Conservation (phyloP, 768 basidiomycete genomes). For the Tulasnella sp. region DNA sequence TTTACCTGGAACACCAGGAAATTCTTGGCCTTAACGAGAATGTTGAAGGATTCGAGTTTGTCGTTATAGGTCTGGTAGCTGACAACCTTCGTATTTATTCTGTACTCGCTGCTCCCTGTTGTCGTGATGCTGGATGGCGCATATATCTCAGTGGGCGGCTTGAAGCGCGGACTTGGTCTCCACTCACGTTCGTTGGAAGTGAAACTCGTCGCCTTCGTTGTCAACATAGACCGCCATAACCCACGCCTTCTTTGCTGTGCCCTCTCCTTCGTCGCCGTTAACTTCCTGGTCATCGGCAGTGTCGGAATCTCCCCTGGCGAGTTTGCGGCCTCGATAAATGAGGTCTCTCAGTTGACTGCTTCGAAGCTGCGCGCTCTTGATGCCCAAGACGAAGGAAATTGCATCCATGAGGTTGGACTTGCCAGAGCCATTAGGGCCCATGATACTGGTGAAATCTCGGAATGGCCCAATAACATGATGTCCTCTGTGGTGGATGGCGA, state of each 20-base stretch:
- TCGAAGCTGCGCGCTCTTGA: constrained; percentile 88
- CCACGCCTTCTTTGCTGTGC: constrained; percentile 90
- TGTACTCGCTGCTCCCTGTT: constrained; percentile 86
- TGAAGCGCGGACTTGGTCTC: constrained; percentile 12
- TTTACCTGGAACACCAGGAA: constrained; percentile 88
- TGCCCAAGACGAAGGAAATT: constrained; percentile 96
- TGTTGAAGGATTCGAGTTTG: constrained; percentile 82
- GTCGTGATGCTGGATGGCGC: constrained; percentile 66
- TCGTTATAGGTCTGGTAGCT: constrained; percentile 87
- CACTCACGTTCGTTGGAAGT: constrained; percentile 86
- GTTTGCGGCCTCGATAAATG: constrained; percentile 81
- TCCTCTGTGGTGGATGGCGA: constrained; percentile 45
- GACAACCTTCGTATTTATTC: constrained; percentile 72
- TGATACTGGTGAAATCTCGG: constrained; percentile 89
- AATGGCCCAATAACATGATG: constrained; percentile 88
- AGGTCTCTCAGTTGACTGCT: constrained; percentile 93
- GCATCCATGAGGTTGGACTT: constrained; percentile 99
- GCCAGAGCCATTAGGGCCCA: constrained; percentile 98
- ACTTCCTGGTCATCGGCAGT: constrained; percentile 48
- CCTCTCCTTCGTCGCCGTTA: constrained; percentile 62
- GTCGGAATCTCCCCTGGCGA: constrained; percentile 47
- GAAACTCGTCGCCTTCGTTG: constrained; percentile 72
- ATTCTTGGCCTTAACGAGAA: constrained; percentile 98
- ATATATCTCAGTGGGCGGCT: neutral
- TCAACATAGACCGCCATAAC: constrained; percentile 90